Evolutionary conservation across 2,329 filamentous ascomycete species (phyloP).

Genomic region (Teratosphaeria zuluensis): DNA sequence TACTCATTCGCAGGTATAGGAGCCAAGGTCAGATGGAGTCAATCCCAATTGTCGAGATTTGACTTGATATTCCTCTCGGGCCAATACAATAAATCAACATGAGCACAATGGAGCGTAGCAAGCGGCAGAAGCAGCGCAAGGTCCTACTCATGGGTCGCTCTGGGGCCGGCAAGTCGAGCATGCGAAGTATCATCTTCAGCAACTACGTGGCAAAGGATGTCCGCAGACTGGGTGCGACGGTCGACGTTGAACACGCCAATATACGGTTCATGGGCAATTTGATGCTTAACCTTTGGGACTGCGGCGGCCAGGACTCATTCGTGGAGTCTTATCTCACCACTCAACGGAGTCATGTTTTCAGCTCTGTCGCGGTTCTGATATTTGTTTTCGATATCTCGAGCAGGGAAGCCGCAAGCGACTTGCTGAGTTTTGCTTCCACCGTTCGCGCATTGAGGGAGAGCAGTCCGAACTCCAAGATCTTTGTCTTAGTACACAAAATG

Average conservation of each 20-base stretch:
- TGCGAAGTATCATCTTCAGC: slow-evolving; percentile 98
- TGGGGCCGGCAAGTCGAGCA: slow-evolving; percentile 93
- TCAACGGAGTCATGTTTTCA: slow-evolving; percentile 93
- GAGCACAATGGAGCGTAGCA: slow-evolving; percentile 25
- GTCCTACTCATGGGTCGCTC: slow-evolving; percentile 70
- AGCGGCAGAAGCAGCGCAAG: slow-evolving; percentile 45
- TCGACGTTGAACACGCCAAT: slow-evolving; percentile 96
- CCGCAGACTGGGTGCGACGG: slow-evolving; percentile 81
- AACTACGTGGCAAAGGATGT: slow-evolving; percentile 98
- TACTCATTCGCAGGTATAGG: background rate
- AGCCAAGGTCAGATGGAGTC: background rate
- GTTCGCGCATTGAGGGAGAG: slow-evolving; percentile 81
- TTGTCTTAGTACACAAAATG: slow-evolving; percentile 98
- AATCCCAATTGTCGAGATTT: background rate
- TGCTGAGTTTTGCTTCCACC: slow-evolving; percentile 85
- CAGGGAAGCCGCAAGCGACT: slow-evolving; percentile 83
- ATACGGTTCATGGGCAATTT: slow-evolving; percentile 98
- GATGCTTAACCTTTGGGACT: slow-evolving; percentile 97
- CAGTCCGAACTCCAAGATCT: slow-evolving; percentile 72
- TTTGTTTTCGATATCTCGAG: slow-evolving; percentile 99
- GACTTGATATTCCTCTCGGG: background rate
- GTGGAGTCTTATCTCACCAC: slow-evolving; percentile 97
- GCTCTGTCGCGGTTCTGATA: slow-evolving; percentile 90
- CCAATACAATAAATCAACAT: background rate
- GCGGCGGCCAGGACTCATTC: slow-evolving; percentile 95